Evolutionary conservation across 2,329 filamentous ascomycete genomes (phyloP), one percentile per base, ranked within the genome.

Genomic region (Neospermospora avenae): DNA sequence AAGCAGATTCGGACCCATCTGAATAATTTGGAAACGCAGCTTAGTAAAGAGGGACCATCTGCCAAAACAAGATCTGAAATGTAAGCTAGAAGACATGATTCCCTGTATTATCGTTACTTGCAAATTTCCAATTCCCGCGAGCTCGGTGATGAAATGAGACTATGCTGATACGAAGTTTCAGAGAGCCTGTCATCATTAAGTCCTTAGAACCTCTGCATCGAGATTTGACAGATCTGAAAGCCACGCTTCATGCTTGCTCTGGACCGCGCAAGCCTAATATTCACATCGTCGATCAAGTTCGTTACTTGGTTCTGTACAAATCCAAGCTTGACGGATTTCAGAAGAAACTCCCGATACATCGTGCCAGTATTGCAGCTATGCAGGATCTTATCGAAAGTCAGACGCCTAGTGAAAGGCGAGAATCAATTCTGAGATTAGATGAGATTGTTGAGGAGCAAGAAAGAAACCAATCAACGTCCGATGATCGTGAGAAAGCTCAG

Each of bases 261-360:
- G 46, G n/a, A 13, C 25, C 46, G n/a, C 46, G 28, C 25, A 49
- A 49, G 20, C 46, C 46, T 8, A 49, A 28, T 31, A 49, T 49
- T 22, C 46, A 49, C 11, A 28, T 49, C 18, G 46, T 49, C 2
- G 46, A 49, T 18, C 46, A 49, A 49, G 46, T 49, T 18, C 28
- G 46, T 20, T 49, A 49, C 31, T 31, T 49, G 46, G 46, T 49
- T 18, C 18, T 49, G 46, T 49, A 49, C 28, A 49, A 49, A 35
- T 25, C 46, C 28, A 49, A 49, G 28, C 46, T 49, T 25, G 25
- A 49, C 31, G 46, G 20, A 3, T 49, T 49, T n/a, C 46, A n/a
- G 14, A 8, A 49, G 25, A 49, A 49, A n/a, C 46, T 49, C 8
- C 28, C 46, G 34, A n/a, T 8, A 20, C 46, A 49, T 34, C 46